Conservation (phyloP, 352 stramenopile genomes). For the Phytophthora lateralis region DNA sequence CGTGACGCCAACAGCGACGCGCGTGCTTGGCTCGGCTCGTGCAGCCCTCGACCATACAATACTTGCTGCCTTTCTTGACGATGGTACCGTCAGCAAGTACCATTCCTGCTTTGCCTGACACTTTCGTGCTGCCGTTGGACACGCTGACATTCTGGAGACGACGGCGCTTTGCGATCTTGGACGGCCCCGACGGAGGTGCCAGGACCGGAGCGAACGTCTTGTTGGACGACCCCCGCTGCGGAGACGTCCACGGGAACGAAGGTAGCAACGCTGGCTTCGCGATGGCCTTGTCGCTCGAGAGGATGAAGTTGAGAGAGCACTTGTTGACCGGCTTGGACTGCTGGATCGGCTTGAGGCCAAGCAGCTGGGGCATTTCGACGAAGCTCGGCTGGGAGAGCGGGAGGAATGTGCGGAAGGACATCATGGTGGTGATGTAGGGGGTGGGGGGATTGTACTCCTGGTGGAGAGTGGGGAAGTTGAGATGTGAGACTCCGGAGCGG, state of each 20-base stretch:
- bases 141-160: constrained; percentile 34
- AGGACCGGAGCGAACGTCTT: constrained; percentile 44
- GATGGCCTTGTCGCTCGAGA: constrained; percentile 31
- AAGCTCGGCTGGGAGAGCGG: constrained; percentile 43
- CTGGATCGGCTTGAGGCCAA: constrained; percentile 31
- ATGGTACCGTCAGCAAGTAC: constrained; percentile 26
- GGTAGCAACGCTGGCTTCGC: constrained; percentile 27
- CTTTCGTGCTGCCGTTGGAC: constrained; percentile 36
- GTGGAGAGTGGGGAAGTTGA: constrained; percentile 38
- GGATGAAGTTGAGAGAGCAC: constrained; percentile 61
- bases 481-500: constrained; percentile 26
- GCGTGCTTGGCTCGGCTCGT: constrained; percentile 40
- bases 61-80: constrained; percentile 55
- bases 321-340: constrained; percentile 45
- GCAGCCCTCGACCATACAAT: constrained; percentile 44
- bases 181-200: constrained; percentile 31
- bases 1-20: constrained; percentile 53
- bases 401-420: constrained; percentile 48
- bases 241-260: constrained; percentile 38
- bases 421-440: constrained; percentile 34
- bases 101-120: constrained; percentile 26
- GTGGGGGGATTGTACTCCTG: constrained; percentile 44
- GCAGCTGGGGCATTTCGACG: constrained; percentile 43
- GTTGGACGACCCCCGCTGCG: constrained; percentile 37
- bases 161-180: constrained; percentile 39